Base-by-base conservation (phyloP, 345 rosid species). In the Salix udensis region DNA sequence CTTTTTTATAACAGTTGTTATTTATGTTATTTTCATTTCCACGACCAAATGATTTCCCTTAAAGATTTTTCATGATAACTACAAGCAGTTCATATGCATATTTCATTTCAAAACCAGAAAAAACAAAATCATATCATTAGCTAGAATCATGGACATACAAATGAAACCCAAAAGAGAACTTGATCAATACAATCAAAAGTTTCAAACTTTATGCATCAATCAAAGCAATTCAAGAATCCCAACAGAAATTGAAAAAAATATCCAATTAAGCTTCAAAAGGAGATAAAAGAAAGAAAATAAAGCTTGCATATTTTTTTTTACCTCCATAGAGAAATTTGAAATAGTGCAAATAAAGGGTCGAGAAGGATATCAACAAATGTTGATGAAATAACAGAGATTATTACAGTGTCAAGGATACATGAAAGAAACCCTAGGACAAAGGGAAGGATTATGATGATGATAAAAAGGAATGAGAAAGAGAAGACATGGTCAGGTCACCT, bases 291-390 rank as follows among this genome's bases (percentile, higher is more conserved):
- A 46, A 58, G 24, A 34, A n/a, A 15, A 36, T 6, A 21, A 68
- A 68, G 50, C 18, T 11, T 18, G 28, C 21, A 23, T 58, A 7
- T 40, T 50, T 50, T 55, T 28, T 39, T 34, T 76, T 77, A 88
- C 93, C 93, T 89, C 93, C 87, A 80, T 68, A 3, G 66, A 26
- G 77, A 39, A 55, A 52, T 44, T 73, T 79, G 75, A 73, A 77
- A 74, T 40, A 79, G 76, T 61, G 80, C 79, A 60, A 84, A 76
- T 58, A 77, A 82, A 44, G 83, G 86, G 60, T 67, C 75, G 60
- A 77, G 67, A 52, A 71, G 76, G 87, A 83, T 80, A 15, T 68
- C 73, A 83, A 79, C 76, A 71, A 69, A 77, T 65, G 79, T 73
- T 82, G 84, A 80, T 55, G 62, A 76, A 75, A 67, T 26, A 30